Evolutionary conservation across 2,329 filamentous ascomycete genomes (phyloP).

Genomic region (Aureobasidium lini): DNA sequence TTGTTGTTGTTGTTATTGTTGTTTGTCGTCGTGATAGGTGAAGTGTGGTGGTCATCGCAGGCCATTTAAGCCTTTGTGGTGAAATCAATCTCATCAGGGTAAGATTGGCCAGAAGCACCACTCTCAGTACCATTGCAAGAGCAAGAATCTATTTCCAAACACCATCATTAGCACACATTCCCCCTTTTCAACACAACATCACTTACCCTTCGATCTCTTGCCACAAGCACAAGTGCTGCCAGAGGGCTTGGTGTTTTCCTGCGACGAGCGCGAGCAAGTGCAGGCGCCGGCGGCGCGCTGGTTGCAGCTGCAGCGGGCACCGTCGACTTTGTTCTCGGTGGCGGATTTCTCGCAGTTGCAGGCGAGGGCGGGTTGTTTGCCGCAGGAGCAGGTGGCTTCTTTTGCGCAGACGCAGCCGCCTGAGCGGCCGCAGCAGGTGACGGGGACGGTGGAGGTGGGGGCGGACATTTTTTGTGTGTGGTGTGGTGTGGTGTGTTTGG

Average conservation of each 20-base stretch:
- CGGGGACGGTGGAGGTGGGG: constrained; percentile 35
- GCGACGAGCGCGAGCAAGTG: constrained; percentile 65
- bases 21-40: background rate
- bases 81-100: constrained; percentile 71
- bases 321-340: constrained; percentile 65
- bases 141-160: constrained; percentile 27
- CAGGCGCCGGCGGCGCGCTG: constrained; percentile 72
- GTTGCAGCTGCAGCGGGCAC: constrained; percentile 73
- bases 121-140: constrained; percentile 72
- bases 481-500: background rate
- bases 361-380: constrained; percentile 75
- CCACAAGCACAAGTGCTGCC: constrained; percentile 71
- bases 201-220: constrained; percentile 60
- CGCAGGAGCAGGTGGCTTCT: constrained; percentile 73
- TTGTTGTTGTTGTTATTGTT: background rate
- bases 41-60: background rate
- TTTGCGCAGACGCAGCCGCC: constrained; percentile 44
- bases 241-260: constrained; percentile 58
- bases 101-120: constrained; percentile 47
- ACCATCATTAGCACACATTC: background rate
- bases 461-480: constrained; percentile 29
- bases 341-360: constrained; percentile 76
- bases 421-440: constrained; percentile 53
- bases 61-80: constrained; percentile 51
- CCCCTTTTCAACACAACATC: background rate